A percentile compares a stretch with the other conserved stretches of the same genome.
phyloP scores from a whole-genome alignment of 768 basidiomycete species.

The Kwoniella botswanensis region DNA sequence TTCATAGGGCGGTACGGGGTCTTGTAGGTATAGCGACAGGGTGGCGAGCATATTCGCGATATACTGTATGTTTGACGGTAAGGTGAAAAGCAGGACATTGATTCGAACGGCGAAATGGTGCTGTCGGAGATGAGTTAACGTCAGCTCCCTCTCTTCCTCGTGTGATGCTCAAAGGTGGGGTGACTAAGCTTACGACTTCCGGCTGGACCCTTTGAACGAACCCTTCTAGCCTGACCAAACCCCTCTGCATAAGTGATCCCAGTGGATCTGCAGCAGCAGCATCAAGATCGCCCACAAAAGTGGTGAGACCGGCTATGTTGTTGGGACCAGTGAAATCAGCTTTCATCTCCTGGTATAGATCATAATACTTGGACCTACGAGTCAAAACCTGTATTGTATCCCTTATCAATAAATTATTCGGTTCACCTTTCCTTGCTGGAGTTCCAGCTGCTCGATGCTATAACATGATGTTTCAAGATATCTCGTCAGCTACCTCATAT shows the following conservation, averaged over 20 bases:
- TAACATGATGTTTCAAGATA: neutral
- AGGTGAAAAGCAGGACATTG: slow-evolving; percentile 87
- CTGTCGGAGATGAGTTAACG: slow-evolving; percentile 53
- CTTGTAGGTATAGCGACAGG: slow-evolving; percentile 73
- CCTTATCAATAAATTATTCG: slow-evolving; percentile 5
- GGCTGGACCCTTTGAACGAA: slow-evolving; percentile 51
- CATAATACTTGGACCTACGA: slow-evolving; percentile 26
- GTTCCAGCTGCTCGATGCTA: slow-evolving; percentile 34
- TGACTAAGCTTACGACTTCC: slow-evolving; percentile 41
- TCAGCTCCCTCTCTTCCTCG: slow-evolving; percentile 27
- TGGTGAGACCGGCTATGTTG: slow-evolving; percentile 31
- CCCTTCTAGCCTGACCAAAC: slow-evolving; percentile 56
- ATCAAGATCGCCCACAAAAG: slow-evolving; percentile 55
- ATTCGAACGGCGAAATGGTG: slow-evolving; percentile 65
- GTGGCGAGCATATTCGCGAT: slow-evolving; percentile 77
- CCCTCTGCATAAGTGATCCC: slow-evolving; percentile 44
- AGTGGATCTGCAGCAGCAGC: slow-evolving; percentile 24
- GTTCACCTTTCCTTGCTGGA: slow-evolving; percentile 23
- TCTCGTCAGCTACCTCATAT: slow-evolving; percentile 20
- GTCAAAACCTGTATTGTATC: slow-evolving; percentile 48
- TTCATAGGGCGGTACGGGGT: slow-evolving; percentile 75
- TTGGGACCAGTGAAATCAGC: neutral
- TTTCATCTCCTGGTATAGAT: neutral
- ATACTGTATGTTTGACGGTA: slow-evolving; percentile 85
- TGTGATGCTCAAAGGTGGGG: neutral